Conservation (phyloP, 768 basidiomycete genomes). For the Favolaschia claudopus region DNA sequence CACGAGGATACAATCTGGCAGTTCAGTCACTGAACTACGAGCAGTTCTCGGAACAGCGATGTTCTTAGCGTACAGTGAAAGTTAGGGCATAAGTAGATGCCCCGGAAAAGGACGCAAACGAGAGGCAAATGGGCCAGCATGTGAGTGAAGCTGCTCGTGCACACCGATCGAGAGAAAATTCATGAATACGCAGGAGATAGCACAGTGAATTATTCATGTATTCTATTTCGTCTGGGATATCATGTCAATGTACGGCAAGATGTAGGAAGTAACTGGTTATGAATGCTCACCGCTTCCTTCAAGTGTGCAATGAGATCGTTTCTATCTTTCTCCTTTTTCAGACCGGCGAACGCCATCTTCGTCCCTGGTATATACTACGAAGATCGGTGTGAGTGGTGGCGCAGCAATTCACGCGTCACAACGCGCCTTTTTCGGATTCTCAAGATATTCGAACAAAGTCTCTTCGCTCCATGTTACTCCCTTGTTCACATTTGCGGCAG, state of each 20-base stretch:
- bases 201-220: too few species aligned
- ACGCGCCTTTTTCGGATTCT: slow-evolving; percentile 95
- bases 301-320: slow-evolving; percentile 90
- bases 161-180: too few species aligned
- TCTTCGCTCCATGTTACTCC: slow-evolving; percentile 85
- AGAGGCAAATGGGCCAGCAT: too few species aligned
- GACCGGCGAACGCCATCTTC: slow-evolving; percentile 98
- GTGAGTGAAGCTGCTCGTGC: too few species aligned
- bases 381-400: too few species aligned
- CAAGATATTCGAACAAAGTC: slow-evolving; percentile 95
- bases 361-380: slow-evolving; percentile 91
- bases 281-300: slow-evolving; percentile 71
- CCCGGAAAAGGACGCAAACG: too few species aligned
- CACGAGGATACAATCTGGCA: too few species aligned
- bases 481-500: slow-evolving; percentile 95
- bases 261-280: not conserved
- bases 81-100: too few species aligned
- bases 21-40: too few species aligned
- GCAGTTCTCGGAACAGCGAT: too few species aligned
- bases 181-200: too few species aligned
- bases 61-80: too few species aligned
- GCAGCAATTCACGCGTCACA: not conserved
- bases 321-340: slow-evolving; percentile 99
- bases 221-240: not conserved
- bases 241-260: not conserved